Base-by-base conservation (phyloP, 2,329 filamentous ascomycete genomes). In the Thielaviopsis euricoi region DNA sequence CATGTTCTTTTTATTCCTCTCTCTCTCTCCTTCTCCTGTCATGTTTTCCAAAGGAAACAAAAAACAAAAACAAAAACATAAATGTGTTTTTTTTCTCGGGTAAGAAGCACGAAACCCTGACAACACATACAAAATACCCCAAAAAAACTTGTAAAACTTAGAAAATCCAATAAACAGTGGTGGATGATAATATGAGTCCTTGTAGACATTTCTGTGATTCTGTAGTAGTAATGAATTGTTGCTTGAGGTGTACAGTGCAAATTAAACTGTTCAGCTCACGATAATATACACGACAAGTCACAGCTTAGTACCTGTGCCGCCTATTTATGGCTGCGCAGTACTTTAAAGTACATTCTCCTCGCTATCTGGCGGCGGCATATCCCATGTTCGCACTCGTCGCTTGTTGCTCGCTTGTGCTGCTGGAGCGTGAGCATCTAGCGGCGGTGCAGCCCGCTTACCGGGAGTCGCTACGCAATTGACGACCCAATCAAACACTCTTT, bases 401-500 rank as follows among this genome's bases (percentile, higher is more conserved):
- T 61, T n/a, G 48, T 61, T 48, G 43, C n/a, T 48, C 19, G 15
- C 19, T 15, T n/a, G 13, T 1, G 5, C 15, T n/a, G 37, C 40
- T 19, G 40, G 4, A 43, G 37, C 19, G 3, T 4, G 37, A 10
- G 1, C 12, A 21, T 23, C 15, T 40, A n/a, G 0, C 19, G 15
- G 17, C 19, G 15, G 17, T 15, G 57, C 62, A 52, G 69, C 71
- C 1, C 66, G 66, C 37, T 51, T 22, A 40, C 15, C 21, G 4
- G 21, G 49, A 26, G 21, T 7, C 6, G 74, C 74, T 4, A 94
- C 81, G 68, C 91, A 93, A 43, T 75, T 73, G 59, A 82, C 68
- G 9, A 88, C 80, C 89, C 89, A 96, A 62, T 85, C 80, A 63
- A 79, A 80, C 40, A 94, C 87, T 53, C 74, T 75, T 62, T 72